A percentile compares a stretch with the other conserved stretches of the same genome.
Evolutionary conservation across 1,139 yeast species (phyloP).

Genomic region (Yamadazyma taylorii): DNA sequence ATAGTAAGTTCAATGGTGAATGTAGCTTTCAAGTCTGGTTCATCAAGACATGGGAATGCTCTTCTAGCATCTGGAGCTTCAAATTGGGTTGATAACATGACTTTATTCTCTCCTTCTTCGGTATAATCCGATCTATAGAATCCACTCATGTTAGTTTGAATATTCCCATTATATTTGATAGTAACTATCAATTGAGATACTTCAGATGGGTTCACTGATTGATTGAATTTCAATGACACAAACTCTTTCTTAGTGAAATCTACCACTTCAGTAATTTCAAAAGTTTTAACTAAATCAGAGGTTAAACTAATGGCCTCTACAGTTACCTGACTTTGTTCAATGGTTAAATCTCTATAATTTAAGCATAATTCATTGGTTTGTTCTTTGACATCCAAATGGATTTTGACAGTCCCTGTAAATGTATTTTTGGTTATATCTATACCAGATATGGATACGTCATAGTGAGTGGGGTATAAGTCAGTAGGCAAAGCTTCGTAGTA

Average conservation of each 20-base stretch:
- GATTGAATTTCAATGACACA: slow-evolving; percentile 26
- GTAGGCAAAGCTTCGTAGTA: slow-evolving; percentile 48
- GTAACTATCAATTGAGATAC: slow-evolving; percentile 23
- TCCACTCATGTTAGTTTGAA: slow-evolving; percentile 69
- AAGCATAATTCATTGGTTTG: slow-evolving; percentile 40
- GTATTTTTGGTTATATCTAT: slow-evolving; percentile 34
- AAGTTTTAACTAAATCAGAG: slow-evolving; percentile 7
- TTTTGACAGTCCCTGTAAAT: slow-evolving; percentile 42
- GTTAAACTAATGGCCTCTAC: slow-evolving; percentile 8
- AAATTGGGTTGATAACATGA: slow-evolving; percentile 78
- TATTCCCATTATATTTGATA: slow-evolving; percentile 45
- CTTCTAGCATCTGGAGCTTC: slow-evolving; percentile 86
- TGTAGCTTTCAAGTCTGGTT: slow-evolving; percentile 74
- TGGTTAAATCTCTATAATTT: slow-evolving; percentile 40
- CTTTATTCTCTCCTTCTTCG: slow-evolving; percentile 58
- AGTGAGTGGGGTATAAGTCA: slow-evolving; percentile 42
- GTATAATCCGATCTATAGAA: slow-evolving; percentile 76
- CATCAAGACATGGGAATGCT: slow-evolving; percentile 83
- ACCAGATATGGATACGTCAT: slow-evolving; percentile 37
- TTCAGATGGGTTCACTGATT: slow-evolving; percentile 11
- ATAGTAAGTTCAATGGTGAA: slow-evolving; percentile 63
- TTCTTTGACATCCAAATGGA: slow-evolving; percentile 33
- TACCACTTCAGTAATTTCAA: slow-evolving; percentile 18
- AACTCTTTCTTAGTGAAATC: slow-evolving; percentile 23
- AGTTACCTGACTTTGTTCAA: slow-evolving; percentile 17